Evolutionary conservation across 441 rosid genomes (phyloP).

Genomic region (Eutrema salsugineum): DNA sequence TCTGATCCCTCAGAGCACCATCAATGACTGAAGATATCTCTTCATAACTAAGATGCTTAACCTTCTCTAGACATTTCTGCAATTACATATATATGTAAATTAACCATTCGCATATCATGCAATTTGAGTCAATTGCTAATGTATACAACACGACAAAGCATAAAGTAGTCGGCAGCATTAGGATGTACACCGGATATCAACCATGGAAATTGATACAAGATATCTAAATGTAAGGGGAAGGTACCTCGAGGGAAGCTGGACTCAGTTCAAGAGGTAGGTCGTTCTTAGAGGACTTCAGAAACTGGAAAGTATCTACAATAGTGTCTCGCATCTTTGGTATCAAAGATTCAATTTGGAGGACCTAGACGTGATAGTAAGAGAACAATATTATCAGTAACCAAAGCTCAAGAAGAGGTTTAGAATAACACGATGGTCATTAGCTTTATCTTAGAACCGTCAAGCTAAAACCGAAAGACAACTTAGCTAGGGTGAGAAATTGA

Average conservation of each 20-base stretch:
- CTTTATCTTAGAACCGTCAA: background rate
- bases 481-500: background rate
- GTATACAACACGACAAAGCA: constrained; percentile 1
- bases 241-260: constrained; percentile 79
- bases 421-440: background rate
- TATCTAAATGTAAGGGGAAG: background rate
- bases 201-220: background rate
- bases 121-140: constrained; percentile 12
- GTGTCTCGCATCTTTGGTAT: constrained; percentile 58
- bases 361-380: constrained; percentile 41
- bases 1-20: constrained; percentile 61
- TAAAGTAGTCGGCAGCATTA: background rate
- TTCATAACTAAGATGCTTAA: constrained; percentile 58
- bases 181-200: background rate
- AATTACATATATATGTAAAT: constrained; percentile 31
- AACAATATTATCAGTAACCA: background rate
- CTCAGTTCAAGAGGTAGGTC: constrained; percentile 60
- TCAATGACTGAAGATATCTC: constrained; percentile 56
- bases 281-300: constrained; percentile 47
- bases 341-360: constrained; percentile 71
- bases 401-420: background rate
- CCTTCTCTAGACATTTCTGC: constrained; percentile 72
- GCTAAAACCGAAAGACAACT: background rate
- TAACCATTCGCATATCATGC: background rate
- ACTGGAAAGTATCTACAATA: constrained; percentile 51